Evolutionary conservation across 345 rosid genomes (phyloP).

Genomic region (Kernera saxatilis): DNA sequence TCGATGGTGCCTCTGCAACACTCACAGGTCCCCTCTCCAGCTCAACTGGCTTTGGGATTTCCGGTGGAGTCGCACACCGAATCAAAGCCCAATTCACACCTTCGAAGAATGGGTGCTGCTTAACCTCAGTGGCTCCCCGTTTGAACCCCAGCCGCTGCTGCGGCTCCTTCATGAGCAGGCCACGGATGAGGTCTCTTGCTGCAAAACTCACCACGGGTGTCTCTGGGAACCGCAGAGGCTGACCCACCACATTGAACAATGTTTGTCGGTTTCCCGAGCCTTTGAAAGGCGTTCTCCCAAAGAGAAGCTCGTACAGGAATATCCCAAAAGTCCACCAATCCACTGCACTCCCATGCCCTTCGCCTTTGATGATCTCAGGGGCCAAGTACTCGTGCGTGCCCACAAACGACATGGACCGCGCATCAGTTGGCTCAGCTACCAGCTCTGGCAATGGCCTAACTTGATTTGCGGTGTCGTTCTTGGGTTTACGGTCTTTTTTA

Average conservation of each 20-base stretch:
- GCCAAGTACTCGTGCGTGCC: constrained; percentile 94
- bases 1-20: constrained; percentile 37
- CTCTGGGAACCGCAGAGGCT: constrained; percentile 85
- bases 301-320: constrained; percentile 75
- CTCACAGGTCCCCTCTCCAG: constrained; percentile 43
- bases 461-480: constrained; percentile 65
- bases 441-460: constrained; percentile 87
- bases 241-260: constrained; percentile 83
- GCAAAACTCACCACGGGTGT: constrained; percentile 75
- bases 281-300: constrained; percentile 89
- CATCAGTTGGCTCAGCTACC: constrained; percentile 86
- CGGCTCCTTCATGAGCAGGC: constrained; percentile 81
- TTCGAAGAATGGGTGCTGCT: constrained; percentile 91
- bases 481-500: constrained; percentile 66
- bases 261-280: constrained; percentile 88
- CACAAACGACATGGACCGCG: constrained; percentile 91
- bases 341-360: constrained; percentile 96
- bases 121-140: constrained; percentile 89
- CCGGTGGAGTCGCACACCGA: constrained; percentile 85
- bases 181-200: constrained; percentile 74
- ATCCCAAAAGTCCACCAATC: constrained; percentile 99
- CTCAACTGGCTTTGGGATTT: constrained; percentile 77
- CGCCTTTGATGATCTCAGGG: constrained; percentile 86
- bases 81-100: constrained; percentile 93
- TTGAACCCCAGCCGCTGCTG: constrained; percentile 78